A percentile compares a stretch with the other conserved stretches of the same genome.
These are phyloP conservation scores for Talaromyces sp. DNA, from an alignment of 2,329 filamentous ascomycete species.

Conservation along the genomic window DNA sequence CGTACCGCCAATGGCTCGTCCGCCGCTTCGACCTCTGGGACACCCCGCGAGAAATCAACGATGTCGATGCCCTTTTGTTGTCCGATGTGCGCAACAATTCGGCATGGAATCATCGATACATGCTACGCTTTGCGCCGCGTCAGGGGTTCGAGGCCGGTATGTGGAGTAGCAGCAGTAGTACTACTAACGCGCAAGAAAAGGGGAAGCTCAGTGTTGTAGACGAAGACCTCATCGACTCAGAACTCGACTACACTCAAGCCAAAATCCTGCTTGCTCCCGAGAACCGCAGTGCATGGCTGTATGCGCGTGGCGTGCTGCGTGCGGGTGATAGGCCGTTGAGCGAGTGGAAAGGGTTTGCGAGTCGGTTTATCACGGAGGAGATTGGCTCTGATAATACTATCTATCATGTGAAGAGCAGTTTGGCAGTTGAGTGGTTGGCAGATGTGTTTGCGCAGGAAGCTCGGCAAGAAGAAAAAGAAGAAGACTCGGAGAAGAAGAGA, in stretches of 20 bases:
- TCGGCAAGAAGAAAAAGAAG: conserved; percentile 35
- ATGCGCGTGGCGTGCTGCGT: conserved; percentile 69
- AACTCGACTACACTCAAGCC: conserved; percentile 68
- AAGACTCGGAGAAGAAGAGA: not conserved
- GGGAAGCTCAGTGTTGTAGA: conserved; percentile 48
- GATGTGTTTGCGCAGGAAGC: conserved; percentile 41
- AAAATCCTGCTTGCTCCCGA: conserved; percentile 78
- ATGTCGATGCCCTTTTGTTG: conserved; percentile 68
- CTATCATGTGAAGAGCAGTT: conserved; percentile 53
- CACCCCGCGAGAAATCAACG: conserved; percentile 58
- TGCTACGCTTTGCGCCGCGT: conserved; percentile 71
- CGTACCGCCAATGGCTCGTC: conserved; percentile 79
- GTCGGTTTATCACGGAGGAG: conserved; percentile 49
- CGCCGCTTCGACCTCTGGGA: conserved; percentile 57
- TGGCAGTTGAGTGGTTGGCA: conserved; percentile 52
- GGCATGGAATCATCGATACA: conserved; percentile 96
- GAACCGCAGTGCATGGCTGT: conserved; percentile 94
- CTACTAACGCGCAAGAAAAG: conserved; percentile 17
- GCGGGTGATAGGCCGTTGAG: conserved; percentile 55
- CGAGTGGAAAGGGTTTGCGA: conserved; percentile 51
- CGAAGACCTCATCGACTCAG: conserved; percentile 62
- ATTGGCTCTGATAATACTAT: conserved; percentile 31
- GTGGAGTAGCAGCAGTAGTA: conserved; percentile 18
- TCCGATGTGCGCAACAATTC: conserved; percentile 91
- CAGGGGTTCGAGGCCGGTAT: conserved; percentile 36